Conservation (phyloP, 176 grass and related monocot species). For the Elaeis guineensis region DNA sequence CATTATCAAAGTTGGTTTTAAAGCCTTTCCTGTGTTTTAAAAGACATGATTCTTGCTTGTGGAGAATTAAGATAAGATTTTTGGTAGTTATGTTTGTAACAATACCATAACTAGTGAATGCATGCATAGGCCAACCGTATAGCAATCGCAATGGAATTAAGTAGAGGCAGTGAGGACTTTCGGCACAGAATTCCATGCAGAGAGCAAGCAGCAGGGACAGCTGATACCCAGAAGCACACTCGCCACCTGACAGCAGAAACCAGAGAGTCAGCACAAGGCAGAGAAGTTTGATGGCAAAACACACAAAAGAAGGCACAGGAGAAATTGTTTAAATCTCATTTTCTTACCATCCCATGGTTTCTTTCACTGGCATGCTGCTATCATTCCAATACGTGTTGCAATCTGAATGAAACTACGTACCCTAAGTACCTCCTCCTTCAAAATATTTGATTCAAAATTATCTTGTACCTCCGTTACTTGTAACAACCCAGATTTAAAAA, state of each 20-base stretch:
- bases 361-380: conserved; percentile 63
- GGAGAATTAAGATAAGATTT: too few relatives aligned
- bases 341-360: conserved; percentile 66
- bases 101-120: too few relatives aligned
- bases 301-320: neutral
- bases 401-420: conserved; percentile 99
- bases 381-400: neutral
- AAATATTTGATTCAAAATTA: too few relatives aligned
- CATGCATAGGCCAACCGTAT: too few relatives aligned
- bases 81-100: too few relatives aligned
- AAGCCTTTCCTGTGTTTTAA: too few relatives aligned
- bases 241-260: conserved; percentile 59
- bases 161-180: conserved; percentile 95
- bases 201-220: conserved; percentile 63
- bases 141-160: too few relatives aligned
- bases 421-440: conserved; percentile 73
- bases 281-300: conserved; percentile 6
- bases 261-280: neutral
- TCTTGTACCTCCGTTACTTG: conserved; percentile 77
- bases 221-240: conserved; percentile 85
- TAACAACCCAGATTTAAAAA: too few relatives aligned
- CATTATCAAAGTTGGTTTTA: too few relatives aligned
- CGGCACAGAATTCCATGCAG: conserved; percentile 79
- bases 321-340: neutral
- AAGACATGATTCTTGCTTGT: too few relatives aligned